Conservation (phyloP, 2,329 filamentous ascomycete genomes). For the Plectosphaerella plurivora region DNA sequence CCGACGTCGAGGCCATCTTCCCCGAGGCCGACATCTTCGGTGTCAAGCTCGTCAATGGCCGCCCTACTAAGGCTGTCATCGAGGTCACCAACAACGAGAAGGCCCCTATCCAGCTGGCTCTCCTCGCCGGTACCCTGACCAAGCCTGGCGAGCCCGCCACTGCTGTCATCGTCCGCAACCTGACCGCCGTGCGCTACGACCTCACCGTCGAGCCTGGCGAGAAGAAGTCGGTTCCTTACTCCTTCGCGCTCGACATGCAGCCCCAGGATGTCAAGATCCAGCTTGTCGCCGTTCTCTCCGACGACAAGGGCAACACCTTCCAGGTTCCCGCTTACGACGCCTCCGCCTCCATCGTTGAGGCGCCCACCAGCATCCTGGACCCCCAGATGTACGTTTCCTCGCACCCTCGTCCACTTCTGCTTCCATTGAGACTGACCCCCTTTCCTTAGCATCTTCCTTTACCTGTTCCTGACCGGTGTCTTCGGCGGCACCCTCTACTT, state of each 20-base stretch:
- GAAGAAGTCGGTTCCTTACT: constrained; percentile 73
- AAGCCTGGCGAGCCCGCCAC: constrained; percentile 45
- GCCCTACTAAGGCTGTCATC: constrained; percentile 76
- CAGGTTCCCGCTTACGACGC: constrained; percentile 78
- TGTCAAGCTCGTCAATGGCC: constrained; percentile 91
- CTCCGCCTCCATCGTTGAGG: constrained; percentile 81
- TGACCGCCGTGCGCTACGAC: constrained; percentile 73
- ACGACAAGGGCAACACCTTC: constrained; percentile 63
- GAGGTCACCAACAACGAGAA: constrained; percentile 82
- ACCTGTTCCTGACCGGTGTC: constrained; percentile 77
- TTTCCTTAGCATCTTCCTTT: constrained; percentile 80
- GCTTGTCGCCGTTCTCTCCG: constrained; percentile 69
- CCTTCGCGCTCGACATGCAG: constrained; percentile 86
- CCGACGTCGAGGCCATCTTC: constrained; percentile 61
- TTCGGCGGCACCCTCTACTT: constrained; percentile 86
- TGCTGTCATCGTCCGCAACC: constrained; percentile 70
- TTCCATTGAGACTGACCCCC: constrained; percentile 43
- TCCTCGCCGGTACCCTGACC: constrained; percentile 72
- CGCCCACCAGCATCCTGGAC: constrained; percentile 86
- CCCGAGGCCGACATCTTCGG: constrained; percentile 80
- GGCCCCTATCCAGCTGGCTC: constrained; percentile 66
- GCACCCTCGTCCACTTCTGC: constrained; percentile 21
- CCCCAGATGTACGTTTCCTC: constrained; percentile 78
- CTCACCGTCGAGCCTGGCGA: constrained; percentile 70
- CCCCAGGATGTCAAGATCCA: constrained; percentile 82